A percentile compares a stretch with the other conserved stretches of the same genome.
Evolutionary conservation across 495 filamentous ascomycete species (phyloP).

Genomic region (Penicillium paradoxum): DNA sequence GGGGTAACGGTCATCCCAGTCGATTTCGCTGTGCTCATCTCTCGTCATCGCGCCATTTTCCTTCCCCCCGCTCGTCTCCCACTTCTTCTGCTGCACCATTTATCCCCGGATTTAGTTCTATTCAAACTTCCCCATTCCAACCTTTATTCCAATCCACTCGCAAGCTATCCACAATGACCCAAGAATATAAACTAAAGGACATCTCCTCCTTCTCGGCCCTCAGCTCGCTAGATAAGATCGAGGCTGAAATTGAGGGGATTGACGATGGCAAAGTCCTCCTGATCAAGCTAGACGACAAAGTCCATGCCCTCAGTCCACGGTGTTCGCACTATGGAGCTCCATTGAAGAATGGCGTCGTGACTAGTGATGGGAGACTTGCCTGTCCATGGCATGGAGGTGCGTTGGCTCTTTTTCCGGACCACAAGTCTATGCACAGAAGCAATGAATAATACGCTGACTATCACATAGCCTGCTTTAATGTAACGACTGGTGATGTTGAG

Average conservation of each 20-base stretch:
- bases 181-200: conserved; percentile 81
- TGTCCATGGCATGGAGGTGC: conserved; percentile 94
- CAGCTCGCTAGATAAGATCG: conserved; percentile 73
- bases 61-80: background rate
- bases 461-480: conserved; percentile 78
- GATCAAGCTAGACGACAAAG: conserved; percentile 65
- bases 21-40: background rate
- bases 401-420: conserved; percentile 11
- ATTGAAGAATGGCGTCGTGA: conserved; percentile 74
- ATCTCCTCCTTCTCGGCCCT: conserved; percentile 63
- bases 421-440: conserved; percentile 1
- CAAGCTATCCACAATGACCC: conserved; percentile 37
- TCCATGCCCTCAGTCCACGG: conserved; percentile 75
- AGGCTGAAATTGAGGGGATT: conserved; percentile 86
- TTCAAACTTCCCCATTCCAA: background rate
- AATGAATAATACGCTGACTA: background rate
- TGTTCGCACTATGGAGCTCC: conserved; percentile 96
- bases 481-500: conserved; percentile 86
- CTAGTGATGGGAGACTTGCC: conserved; percentile 74
- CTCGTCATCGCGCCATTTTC: conserved; percentile 2
- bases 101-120: background rate
- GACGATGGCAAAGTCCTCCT: conserved; percentile 80
- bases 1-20: background rate
- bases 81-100: background rate
- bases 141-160: background rate